A percentile compares a stretch with the other conserved stretches of the same genome.
phyloP scores from a whole-genome alignment of 2,329 filamentous ascomycete species.

The Penicillium sp. region DNA sequence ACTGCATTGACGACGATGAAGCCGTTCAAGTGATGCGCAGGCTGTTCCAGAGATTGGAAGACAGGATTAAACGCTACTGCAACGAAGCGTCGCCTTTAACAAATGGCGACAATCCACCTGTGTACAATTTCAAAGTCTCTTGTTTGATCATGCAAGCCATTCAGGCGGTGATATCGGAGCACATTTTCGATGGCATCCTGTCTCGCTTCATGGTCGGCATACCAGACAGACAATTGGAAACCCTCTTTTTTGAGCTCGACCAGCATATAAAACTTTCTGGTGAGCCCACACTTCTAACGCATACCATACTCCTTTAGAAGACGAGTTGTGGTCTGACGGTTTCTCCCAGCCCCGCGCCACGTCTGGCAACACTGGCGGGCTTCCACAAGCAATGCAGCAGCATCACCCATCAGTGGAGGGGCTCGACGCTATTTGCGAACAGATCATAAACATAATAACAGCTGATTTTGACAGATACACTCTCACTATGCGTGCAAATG shows the following conservation, averaged over 20 bases:
- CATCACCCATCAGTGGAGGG: neutral
- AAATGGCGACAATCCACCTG: neutral
- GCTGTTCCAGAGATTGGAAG: constrained; percentile 14
- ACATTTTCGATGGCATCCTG: neutral
- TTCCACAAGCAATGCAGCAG: neutral
- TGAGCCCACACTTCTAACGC: too few species aligned
- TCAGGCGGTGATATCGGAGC: neutral
- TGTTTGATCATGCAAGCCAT: neutral
- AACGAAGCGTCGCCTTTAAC: neutral
- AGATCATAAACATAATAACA: neutral
- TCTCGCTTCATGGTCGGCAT: neutral
- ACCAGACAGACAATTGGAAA: neutral
- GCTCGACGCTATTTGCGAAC: neutral
- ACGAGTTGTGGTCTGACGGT: neutral
- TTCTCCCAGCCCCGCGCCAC: neutral
- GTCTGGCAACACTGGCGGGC: neutral
- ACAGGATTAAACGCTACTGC: constrained; percentile 21
- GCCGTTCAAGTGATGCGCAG: constrained; percentile 7
- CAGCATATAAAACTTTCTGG: neutral
- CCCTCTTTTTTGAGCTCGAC: neutral
- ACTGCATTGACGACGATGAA: constrained; percentile 19
- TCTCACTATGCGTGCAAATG: neutral
- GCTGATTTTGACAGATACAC: neutral
- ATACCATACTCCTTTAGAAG: neutral
- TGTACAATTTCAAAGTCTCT: neutral